A percentile compares a stretch with the other conserved stretches of the same genome.
Evolutionary conservation across 345 rosid species (phyloP).

Genomic region (Kernera saxatilis): DNA sequence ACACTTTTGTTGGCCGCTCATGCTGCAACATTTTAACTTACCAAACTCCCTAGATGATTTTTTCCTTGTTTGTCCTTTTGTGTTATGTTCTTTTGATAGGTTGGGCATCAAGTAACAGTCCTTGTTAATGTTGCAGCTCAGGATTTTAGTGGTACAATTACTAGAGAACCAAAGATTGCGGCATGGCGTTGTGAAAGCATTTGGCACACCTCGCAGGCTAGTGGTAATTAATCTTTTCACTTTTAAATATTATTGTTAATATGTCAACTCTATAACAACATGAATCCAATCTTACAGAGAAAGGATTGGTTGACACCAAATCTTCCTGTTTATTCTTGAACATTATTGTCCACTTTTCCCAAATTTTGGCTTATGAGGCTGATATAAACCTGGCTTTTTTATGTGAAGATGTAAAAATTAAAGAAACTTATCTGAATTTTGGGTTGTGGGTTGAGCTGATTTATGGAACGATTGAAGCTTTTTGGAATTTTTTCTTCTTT

Average conservation of each 20-base stretch:
- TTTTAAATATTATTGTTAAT: not conserved
- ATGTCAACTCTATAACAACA: not conserved
- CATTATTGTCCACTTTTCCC: not conserved
- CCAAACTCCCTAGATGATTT: not conserved
- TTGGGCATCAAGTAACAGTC: constrained; percentile 5
- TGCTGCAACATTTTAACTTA: constrained; percentile 14
- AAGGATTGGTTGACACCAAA: constrained; percentile 4
- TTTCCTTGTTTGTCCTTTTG: not conserved
- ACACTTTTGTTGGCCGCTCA: not conserved
- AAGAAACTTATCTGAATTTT: not conserved
- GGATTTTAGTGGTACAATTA: constrained; percentile 55
- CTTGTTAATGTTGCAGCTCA: constrained; percentile 56
- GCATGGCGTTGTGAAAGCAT: constrained; percentile 65
- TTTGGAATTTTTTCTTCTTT: not conserved
- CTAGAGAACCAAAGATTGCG: constrained; percentile 60
- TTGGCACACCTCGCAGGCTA: constrained; percentile 91
- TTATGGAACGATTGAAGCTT: constrained; percentile 2
- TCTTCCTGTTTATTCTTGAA: not conserved
- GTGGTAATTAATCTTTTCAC: constrained; percentile 52
- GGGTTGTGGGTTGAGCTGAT: not conserved
- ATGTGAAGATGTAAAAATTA: constrained; percentile 1
- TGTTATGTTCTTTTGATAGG: constrained; percentile 10
- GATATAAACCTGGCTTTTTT: not conserved
- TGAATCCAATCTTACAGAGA: not conserved
- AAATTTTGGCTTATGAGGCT: not conserved